These are phyloP conservation scores for Chloris gayana DNA, from an alignment of 176 grass and related monocot species.

Conservation along the genomic window DNA sequence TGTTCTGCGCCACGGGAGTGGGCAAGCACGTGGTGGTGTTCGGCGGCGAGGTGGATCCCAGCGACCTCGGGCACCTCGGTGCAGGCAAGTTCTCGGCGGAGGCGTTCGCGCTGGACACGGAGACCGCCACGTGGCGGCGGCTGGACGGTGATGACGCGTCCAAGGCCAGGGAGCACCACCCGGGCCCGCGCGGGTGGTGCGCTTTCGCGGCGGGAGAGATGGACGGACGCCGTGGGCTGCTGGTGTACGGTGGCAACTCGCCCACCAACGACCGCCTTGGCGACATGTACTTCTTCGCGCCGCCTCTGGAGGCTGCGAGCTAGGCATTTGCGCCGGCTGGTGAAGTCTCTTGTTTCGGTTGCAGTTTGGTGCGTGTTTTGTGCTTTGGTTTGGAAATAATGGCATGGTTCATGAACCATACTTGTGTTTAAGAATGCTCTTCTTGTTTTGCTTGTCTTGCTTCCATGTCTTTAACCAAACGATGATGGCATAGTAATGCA, in stretches of 20 bases:
- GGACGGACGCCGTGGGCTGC: constrained; percentile 55
- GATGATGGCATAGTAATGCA: neutral
- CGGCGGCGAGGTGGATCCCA: constrained; percentile 84
- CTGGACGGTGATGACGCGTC: constrained; percentile 34
- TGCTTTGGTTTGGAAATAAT: too few relatives aligned
- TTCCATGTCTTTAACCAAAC: neutral
- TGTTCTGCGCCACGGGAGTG: constrained; percentile 51
- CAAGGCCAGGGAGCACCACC: constrained; percentile 49
- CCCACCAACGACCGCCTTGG: constrained; percentile 86
- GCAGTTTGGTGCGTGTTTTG: too few relatives aligned
- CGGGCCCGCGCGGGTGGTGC: constrained; percentile 79
- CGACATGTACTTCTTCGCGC: constrained; percentile 77
- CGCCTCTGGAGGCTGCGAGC: constrained; percentile 29
- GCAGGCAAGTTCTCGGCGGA: constrained; percentile 82
- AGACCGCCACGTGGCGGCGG: constrained; percentile 58
- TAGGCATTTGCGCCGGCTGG: neutral
- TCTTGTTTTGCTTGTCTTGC: neutral
- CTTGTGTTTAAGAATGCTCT: too few relatives aligned
- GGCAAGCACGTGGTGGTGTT: constrained; percentile 59
- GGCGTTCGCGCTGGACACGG: constrained; percentile 66
- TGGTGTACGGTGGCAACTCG: constrained; percentile 92
- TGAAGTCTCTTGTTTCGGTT: too few relatives aligned
- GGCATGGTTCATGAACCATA: too few relatives aligned
- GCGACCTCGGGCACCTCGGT: constrained; percentile 76
- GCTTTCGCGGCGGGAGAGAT: constrained; percentile 67